These are phyloP conservation scores for Sphagnurus paluster DNA, from an alignment of 1,284 basidiomycete species.

Conservation along the genomic window DNA sequence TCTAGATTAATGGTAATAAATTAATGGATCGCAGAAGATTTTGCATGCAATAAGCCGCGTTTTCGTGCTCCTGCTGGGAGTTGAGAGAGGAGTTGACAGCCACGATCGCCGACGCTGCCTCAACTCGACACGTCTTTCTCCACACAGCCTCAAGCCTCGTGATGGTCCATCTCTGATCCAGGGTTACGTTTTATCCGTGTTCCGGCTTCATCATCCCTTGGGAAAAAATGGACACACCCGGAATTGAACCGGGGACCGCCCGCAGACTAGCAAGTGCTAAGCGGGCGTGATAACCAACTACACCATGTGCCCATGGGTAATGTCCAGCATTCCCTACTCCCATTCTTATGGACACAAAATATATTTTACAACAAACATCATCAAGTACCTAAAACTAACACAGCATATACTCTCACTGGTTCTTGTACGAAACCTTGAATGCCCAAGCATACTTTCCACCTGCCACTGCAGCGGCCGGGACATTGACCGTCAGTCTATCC, in stretches of 20 bases:
- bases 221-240: conserved; percentile 27
- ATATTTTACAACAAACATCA: no score
- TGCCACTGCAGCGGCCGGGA: conserved; percentile 28
- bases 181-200: no score
- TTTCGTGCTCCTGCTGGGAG: background rate
- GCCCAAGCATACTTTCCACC: conserved; percentile 44
- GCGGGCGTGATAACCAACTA: conserved; percentile 23
- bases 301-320: conserved; percentile 21
- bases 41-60: background rate
- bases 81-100: no score
- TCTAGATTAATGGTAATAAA: conserved; percentile 1
- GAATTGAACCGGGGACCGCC: conserved; percentile 24
- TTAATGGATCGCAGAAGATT: conserved; percentile 10
- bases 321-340: background rate
- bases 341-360: no score
- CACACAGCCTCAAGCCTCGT: no score
- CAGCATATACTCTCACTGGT: background rate
- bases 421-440: conserved; percentile 37
- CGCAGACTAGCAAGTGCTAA: conserved; percentile 15
- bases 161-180: no score
- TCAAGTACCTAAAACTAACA: background rate
- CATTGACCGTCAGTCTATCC: conserved; percentile 29
- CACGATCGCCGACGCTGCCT: no score
- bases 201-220: no score
- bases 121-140: no score